phyloP scores from a whole-genome alignment of 2,329 filamentous ascomycete genomes.

The Clonostachys solani region DNA sequence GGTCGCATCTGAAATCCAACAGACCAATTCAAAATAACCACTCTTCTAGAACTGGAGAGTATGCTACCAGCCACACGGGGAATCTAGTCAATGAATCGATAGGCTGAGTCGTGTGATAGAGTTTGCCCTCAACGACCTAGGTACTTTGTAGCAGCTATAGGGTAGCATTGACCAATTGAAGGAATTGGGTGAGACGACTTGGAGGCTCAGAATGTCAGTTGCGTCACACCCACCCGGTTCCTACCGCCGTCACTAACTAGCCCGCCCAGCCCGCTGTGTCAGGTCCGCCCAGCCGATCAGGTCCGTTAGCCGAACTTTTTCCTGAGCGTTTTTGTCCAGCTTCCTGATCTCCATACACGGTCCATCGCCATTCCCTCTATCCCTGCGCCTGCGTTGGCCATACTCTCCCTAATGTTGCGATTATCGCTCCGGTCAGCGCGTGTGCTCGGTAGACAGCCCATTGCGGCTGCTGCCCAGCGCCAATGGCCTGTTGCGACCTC shows the following conservation, averaged over 20 bases:
- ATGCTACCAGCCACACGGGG: too few relatives aligned
- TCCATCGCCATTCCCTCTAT: constrained; percentile 19
- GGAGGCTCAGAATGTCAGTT: not conserved
- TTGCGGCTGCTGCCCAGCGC: constrained; percentile 46
- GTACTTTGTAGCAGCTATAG: not conserved
- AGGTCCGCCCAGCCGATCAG: not conserved
- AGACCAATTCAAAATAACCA: too few relatives aligned
- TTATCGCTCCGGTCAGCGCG: constrained; percentile 63
- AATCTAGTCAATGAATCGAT: too few relatives aligned
- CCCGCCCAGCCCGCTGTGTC: too few relatives aligned
- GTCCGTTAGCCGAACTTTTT: constrained; percentile 36
- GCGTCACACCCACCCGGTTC: not conserved
- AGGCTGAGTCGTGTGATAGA: too few relatives aligned
- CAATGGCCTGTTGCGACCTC: constrained; percentile 49
- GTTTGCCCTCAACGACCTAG: too few relatives aligned
- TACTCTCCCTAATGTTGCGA: constrained; percentile 62
- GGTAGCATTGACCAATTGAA: not conserved
- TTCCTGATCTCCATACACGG: constrained; percentile 3
- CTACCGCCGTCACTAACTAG: not conserved
- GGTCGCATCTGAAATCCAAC: too few relatives aligned
- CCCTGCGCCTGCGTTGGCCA: constrained; percentile 28
- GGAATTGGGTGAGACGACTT: not conserved
- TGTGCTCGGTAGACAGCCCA: constrained; percentile 51
- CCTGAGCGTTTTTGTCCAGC: constrained; percentile 36
- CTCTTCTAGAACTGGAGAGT: too few relatives aligned